Conservation (phyloP, 768 basidiomycete genomes). For the Stropharia rugosoannulata region DNA sequence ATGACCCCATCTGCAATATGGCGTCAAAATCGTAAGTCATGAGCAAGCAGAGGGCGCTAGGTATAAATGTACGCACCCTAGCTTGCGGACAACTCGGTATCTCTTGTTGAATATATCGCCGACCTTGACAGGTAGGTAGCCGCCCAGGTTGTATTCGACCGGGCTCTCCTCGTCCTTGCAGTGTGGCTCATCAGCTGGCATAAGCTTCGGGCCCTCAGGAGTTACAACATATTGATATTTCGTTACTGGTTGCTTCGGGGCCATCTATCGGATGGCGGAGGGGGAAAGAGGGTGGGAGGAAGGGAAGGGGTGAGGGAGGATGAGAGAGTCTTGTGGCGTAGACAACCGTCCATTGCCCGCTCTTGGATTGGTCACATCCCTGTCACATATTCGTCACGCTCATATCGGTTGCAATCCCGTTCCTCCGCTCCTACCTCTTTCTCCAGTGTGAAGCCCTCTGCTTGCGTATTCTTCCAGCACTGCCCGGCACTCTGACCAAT, state of each 20-base stretch:
- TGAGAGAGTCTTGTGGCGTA: slow-evolving; percentile 14
- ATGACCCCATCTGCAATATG: slow-evolving; percentile 77
- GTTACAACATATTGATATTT: slow-evolving; percentile 80
- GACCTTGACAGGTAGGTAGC: slow-evolving; percentile 80
- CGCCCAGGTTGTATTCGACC: slow-evolving; percentile 81
- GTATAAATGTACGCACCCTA: slow-evolving; percentile 56
- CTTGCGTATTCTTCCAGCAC: too few relatives aligned
- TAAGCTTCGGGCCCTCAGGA: slow-evolving; percentile 62
- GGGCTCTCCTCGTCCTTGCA: slow-evolving; percentile 80
- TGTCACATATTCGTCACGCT: slow-evolving; percentile 14
- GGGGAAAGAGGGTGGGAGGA: background rate
- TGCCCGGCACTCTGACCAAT: background rate
- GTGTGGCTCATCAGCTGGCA: slow-evolving; percentile 63
- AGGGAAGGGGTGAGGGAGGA: slow-evolving; percentile 15
- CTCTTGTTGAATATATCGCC: slow-evolving; percentile 84
- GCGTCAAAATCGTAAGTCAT: slow-evolving; percentile 24
- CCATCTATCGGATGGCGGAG: slow-evolving; percentile 45
- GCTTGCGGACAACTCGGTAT: slow-evolving; percentile 85
- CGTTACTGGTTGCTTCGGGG: slow-evolving; percentile 62
- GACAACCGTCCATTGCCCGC: slow-evolving; percentile 11
- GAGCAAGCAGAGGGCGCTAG: slow-evolving; percentile 15
- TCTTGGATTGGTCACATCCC: slow-evolving; percentile 14
- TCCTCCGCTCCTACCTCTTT: slow-evolving; percentile 1
- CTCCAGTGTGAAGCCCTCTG: background rate
- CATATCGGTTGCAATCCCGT: slow-evolving; percentile 4